Base-by-base conservation (phyloP, 2,329 filamentous ascomycete genomes). In the Grosmannia serpens region DNA sequence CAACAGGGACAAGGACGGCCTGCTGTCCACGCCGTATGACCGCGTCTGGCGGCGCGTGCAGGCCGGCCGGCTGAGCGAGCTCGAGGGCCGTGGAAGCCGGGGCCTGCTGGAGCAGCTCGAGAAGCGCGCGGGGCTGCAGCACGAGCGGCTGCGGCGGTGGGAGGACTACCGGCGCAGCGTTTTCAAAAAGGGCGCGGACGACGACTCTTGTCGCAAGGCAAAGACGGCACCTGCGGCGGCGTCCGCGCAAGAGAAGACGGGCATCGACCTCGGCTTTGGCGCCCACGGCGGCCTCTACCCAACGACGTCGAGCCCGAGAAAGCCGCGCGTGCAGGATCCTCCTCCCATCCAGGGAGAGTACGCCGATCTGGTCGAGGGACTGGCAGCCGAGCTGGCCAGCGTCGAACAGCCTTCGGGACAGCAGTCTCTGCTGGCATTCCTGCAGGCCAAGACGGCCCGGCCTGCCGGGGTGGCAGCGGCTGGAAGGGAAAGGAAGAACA, bases 61-160 rank as follows among this genome's bases (percentile, higher is more conserved):
- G 56, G 72, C 80, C 29, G 84, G 83, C 10, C 73, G 77, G 59
- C 69, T 85, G 57, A 69, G 75, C 20, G 77, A 87, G 64, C 69
- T 87, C 10, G 80, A 85, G 58, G 75, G 77, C 15, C 69, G 62
- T 58, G 70, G 27, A 8, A 70, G 26, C 11, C 27, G 26, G n/a
- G 82, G 84, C 0, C 71, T 91, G 1, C 67, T 96, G 24, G 80
- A 88, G 61, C 85, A 91, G 66, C 73, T 96, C 6, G 86, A 92
- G 57, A 71, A 72, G 24, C 80, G 89, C 17, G 81, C 94, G 0
- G 74, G 76, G 50, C 74, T 79, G 8, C 90, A 95, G 65, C 80
- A 80, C 57, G 77, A 80, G 51, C 81, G 90, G 46, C 70, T 96
- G 31, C 77, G 82, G 56, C 84, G 80, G 68, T 95, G 90, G 91